A percentile compares a stretch with the other conserved stretches of the same genome.
Conservation (phyloP, 2,329 filamentous ascomycete genomes). For the Geosmithia flava region DNA sequence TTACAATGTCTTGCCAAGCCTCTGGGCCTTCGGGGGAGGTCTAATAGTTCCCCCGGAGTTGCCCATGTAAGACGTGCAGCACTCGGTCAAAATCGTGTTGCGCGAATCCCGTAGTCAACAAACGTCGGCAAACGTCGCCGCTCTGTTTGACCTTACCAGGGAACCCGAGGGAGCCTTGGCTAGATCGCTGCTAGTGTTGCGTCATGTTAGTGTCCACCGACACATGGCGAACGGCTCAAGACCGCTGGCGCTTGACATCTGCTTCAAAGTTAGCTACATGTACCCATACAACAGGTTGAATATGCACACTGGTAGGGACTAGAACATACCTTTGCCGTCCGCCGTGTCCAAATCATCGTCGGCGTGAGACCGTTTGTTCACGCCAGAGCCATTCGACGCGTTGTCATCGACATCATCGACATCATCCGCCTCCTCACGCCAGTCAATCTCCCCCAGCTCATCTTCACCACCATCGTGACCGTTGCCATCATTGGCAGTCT, state of each 20-base stretch:
- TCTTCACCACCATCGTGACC: not conserved
- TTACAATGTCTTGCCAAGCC: too few relatives aligned
- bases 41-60: too few relatives aligned
- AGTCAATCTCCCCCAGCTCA: constrained; percentile 10
- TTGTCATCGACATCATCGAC: constrained; percentile 8
- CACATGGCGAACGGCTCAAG: constrained; percentile 4
- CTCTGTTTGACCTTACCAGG: not conserved
- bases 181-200: not conserved
- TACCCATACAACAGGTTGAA: not conserved
- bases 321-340: constrained; percentile 9
- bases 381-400: constrained; percentile 1
- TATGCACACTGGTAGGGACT: too few relatives aligned
- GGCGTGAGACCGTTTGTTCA: constrained; percentile 9
- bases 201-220: not conserved
- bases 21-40: too few relatives aligned
- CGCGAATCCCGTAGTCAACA: too few relatives aligned
- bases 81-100: too few relatives aligned
- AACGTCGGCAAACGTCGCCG: too few relatives aligned
- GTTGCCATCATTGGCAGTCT: too few relatives aligned
- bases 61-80: too few relatives aligned
- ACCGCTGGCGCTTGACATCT: constrained; percentile 14
- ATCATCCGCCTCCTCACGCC: constrained; percentile 10
- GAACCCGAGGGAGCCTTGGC: not conserved
- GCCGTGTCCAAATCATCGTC: constrained; percentile 10
- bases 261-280: constrained; percentile 4